Percentiles rank a stretch among this genome's conserved stretches.
Evolutionary conservation across 371 early-diverging fungal species (phyloP).

Genomic region (Apophysomyces elegans): DNA sequence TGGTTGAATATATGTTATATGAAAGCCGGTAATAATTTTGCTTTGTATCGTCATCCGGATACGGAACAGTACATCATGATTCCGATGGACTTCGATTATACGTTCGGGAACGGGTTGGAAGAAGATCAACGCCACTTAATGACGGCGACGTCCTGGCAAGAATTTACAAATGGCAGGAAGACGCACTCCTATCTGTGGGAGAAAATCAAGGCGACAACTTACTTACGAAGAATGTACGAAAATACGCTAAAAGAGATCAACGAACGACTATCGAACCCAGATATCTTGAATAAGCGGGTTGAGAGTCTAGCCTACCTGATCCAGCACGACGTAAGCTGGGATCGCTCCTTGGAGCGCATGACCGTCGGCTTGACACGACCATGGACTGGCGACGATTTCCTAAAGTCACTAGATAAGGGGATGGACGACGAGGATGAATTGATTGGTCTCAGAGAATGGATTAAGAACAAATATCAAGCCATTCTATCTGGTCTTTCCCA

Average conservation of each 20-base stretch:
- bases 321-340: conserved; percentile 31
- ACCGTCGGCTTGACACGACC: conserved; percentile 17
- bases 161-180: conserved; percentile 24
- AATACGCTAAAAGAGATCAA: conserved; percentile 16
- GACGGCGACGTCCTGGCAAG: conserved; percentile 23
- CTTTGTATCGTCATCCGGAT: conserved; percentile 21
- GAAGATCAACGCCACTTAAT: conserved; percentile 26
- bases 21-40: conserved; percentile 36
- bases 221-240: conserved; percentile 22
- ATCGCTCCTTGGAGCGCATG: conserved; percentile 21
- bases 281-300: conserved; percentile 21
- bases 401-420: conserved; percentile 24
- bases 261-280: conserved; percentile 17
- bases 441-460: conserved; percentile 32
- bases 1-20: background rate
- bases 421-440: conserved; percentile 20
- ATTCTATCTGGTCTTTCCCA: background rate
- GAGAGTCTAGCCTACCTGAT: conserved; percentile 31
- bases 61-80: conserved; percentile 27
- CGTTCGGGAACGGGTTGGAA: conserved; percentile 44
- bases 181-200: conserved; percentile 31
- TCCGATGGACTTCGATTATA: conserved; percentile 53
- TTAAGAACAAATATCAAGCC: conserved; percentile 19
- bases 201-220: conserved; percentile 21
- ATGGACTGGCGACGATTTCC: conserved; percentile 22